Evolutionary conservation across 306 rosid species (phyloP).

Genomic region (Castanospermum australe): DNA sequence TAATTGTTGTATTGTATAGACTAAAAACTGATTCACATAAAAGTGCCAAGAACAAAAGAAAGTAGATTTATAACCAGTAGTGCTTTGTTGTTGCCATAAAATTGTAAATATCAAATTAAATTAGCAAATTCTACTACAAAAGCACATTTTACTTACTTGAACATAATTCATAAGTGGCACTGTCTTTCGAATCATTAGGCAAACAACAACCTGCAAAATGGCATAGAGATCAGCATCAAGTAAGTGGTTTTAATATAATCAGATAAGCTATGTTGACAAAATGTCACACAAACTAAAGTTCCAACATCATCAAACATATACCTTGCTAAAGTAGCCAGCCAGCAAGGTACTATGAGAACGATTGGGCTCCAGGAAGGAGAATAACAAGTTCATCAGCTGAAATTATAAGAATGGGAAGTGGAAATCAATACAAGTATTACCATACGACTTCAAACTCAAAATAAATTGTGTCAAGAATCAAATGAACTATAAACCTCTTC

Average conservation of each 20-base stretch:
- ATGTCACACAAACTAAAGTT: slow-evolving; percentile 19
- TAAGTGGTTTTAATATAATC: not conserved
- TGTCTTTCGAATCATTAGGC: slow-evolving; percentile 95
- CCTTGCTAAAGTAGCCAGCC: slow-evolving; percentile 99
- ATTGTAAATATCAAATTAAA: slow-evolving; percentile 4
- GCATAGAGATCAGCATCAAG: slow-evolving; percentile 18
- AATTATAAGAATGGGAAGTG: slow-evolving; percentile 19
- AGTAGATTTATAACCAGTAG: not conserved
- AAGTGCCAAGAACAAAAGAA: not conserved
- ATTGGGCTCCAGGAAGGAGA: slow-evolving; percentile 89
- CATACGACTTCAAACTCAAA: slow-evolving; percentile 7
- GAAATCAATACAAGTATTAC: slow-evolving; percentile 20
- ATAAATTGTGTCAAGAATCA: slow-evolving; percentile 2
- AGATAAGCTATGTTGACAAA: slow-evolving; percentile 5
- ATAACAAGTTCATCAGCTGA: slow-evolving; percentile 92
- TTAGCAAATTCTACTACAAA: not conserved
- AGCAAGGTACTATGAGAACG: slow-evolving; percentile 76
- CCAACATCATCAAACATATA: slow-evolving; percentile 27
- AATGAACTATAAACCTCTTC: slow-evolving; percentile 69
- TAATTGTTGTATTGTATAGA: not conserved
- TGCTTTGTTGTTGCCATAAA: not conserved
- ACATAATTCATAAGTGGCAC: slow-evolving; percentile 95
- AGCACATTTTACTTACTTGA: slow-evolving; percentile 54
- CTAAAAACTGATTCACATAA: not conserved
- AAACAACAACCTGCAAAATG: slow-evolving; percentile 75